Evolutionary conservation across 805 yeast species (phyloP), one percentile per base, ranked within the genome.

Genomic region (Candida suzukii): DNA sequence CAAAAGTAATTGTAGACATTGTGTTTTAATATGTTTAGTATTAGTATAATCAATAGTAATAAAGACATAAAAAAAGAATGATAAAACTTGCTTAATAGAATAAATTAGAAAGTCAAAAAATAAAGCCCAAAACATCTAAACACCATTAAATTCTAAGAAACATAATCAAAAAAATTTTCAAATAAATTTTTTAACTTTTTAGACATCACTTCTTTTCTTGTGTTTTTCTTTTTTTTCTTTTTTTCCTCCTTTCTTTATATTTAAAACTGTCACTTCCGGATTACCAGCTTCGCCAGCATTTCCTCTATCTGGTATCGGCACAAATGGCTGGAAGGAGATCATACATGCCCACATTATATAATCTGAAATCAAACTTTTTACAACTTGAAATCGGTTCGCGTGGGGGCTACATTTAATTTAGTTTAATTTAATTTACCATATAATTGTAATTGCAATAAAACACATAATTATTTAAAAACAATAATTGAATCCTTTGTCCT

Each of bases 311-410:
- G 51, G 46, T 44, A 48, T 50, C 53, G 44, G 67, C 66, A 63
- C 51, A 63, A 63, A 63, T 63, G 68, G 68, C 68, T 49, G 60
- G 61, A 63, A 57, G 68, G 57, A 63, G 67, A 63, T 38, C 40
- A 39, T 10, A 20, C 3, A 4, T 11, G 29, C 41, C 41, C 41
- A 38, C 36, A 38, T 38, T 38, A 38, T 6, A 37, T 25, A 41
- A 35, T 37, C 43, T 36, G 40, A 28, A 18, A 33, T 28, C 39
- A 35, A 37, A 28, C 35, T 29, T 30, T 17, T 36, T 32, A 19
- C 34, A 26, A 36, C 35, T 35, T 31, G 41, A 22, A 14, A 30
- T 30, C 43, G 35, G 43, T 40, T 43, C 43, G 46, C 43, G 46
- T 40, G 46, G 25, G 46, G 46, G 43, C 32, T 30, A 43, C 46